Conservation (phyloP, 768 basidiomycete species). For the Termitomyces sp. region DNA sequence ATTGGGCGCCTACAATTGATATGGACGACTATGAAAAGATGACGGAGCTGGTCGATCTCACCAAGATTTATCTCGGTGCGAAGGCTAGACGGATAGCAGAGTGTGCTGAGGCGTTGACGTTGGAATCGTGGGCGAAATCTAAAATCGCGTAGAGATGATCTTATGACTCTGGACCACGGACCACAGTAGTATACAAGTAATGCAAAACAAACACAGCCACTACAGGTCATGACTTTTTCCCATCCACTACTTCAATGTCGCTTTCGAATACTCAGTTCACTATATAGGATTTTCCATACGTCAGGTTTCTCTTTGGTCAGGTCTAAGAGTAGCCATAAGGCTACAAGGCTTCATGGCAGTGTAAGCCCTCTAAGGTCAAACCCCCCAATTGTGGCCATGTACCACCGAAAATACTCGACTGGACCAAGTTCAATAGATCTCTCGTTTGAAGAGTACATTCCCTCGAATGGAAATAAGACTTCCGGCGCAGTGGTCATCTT, state of each 20-base stretch:
- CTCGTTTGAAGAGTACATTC: constrained; percentile 12
- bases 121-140: not conserved
- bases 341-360: not conserved
- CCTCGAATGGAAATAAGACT: constrained; percentile 18
- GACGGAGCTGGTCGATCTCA: constrained; percentile 4
- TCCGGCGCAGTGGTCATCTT: constrained; percentile 46
- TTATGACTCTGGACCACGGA: no score
- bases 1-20: constrained; percentile 7
- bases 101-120: constrained; percentile 4
- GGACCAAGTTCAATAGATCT: constrained; percentile 11
- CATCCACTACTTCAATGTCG: not conserved
- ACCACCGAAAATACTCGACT: constrained; percentile 1
- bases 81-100: not conserved
- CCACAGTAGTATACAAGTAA: no score
- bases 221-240: not conserved
- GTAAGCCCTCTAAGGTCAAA: not conserved
- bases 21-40: constrained; percentile 9
- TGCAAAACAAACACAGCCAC: no score
- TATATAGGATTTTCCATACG: not conserved
- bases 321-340: not conserved
- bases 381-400: not conserved
- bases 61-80: constrained; percentile 4
- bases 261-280: not conserved
- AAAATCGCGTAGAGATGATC: not conserved
- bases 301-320: not conserved